Evolutionary conservation across 257 asterid species (phyloP).

Genomic region (Striga asiatica): DNA sequence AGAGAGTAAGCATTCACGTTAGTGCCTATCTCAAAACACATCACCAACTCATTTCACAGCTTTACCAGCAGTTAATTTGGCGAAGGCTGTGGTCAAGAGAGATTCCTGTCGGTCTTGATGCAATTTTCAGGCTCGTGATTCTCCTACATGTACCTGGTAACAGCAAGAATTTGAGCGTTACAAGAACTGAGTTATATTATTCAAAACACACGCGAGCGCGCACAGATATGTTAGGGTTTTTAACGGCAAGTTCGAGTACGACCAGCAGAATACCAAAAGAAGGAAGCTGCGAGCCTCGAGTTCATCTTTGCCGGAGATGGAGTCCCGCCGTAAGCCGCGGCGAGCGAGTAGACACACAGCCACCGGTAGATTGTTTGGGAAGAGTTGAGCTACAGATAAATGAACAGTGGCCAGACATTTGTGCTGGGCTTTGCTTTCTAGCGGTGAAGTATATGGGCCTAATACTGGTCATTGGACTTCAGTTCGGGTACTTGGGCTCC

Average conservation of each 20-base stretch:
- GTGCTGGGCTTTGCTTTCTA: neutral
- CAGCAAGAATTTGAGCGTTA: neutral
- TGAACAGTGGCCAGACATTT: neutral
- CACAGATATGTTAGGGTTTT: constrained; percentile 12
- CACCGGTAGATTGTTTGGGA: constrained; percentile 7
- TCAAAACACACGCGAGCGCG: neutral
- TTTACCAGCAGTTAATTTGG: constrained; percentile 19
- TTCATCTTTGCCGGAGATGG: constrained; percentile 23
- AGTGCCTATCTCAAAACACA: neutral
- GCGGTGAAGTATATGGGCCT: neutral
- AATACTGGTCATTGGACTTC: neutral
- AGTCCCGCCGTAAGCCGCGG: constrained; percentile 4
- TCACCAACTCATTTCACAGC: neutral
- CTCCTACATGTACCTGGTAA: constrained; percentile 15
- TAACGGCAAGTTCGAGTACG: neutral
- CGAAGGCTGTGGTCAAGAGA: neutral
- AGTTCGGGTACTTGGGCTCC: neutral
- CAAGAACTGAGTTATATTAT: neutral
- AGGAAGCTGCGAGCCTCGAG: constrained; percentile 27
- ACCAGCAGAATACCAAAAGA: constrained; percentile 26
- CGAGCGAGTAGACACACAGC: constrained; percentile 12
- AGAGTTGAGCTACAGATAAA: neutral
- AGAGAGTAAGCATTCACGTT: no score
- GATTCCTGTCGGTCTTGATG: constrained; percentile 10
- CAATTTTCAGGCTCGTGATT: neutral